A percentile compares a stretch with the other conserved stretches of the same genome.
phyloP scores from a whole-genome alignment of 2,329 filamentous ascomycete genomes.

The Epichloe sibirici region DNA sequence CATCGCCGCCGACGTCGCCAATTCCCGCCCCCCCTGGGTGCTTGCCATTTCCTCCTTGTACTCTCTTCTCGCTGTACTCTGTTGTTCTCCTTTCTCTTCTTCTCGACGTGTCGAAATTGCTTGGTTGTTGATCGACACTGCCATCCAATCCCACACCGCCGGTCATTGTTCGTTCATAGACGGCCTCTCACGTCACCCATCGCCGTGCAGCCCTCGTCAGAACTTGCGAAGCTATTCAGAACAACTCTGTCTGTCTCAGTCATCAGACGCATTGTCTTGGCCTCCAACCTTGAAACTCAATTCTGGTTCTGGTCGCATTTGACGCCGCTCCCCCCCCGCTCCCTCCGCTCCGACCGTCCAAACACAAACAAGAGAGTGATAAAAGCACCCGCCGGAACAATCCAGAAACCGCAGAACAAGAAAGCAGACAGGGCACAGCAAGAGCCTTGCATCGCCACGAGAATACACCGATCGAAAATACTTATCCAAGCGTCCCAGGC shows the following conservation, averaged over 20 bases:
- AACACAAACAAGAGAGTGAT: neutral
- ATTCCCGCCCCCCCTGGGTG: constrained; percentile 12
- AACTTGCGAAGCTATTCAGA: constrained; percentile 1
- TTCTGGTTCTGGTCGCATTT: neutral
- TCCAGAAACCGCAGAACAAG: neutral
- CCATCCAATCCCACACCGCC: neutral
- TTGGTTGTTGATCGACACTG: neutral
- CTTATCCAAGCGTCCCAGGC: constrained; percentile 8
- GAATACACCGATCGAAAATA: constrained; percentile 1
- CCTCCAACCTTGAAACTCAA: neutral
- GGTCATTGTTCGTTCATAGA: constrained; percentile 2
- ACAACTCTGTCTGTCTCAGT: neutral
- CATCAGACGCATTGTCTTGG: neutral
- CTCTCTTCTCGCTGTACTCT: constrained; percentile 6
- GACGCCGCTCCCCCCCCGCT: neutral
- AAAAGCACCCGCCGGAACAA: neutral
- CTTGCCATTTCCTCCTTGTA: constrained; percentile 7
- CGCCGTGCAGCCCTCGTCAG: neutral
- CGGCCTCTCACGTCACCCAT: neutral
- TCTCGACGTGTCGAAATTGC: neutral
- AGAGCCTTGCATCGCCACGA: neutral
- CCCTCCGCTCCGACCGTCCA: neutral
- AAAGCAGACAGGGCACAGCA: neutral
- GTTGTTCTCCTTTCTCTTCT: constrained; percentile 2
- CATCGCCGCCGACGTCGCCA: constrained; percentile 15